A percentile compares a stretch with the other conserved stretches of the same genome.
These are phyloP conservation scores for Cladosporium velox DNA, from an alignment of 2,329 filamentous ascomycete genomes.

Conservation along the genomic window DNA sequence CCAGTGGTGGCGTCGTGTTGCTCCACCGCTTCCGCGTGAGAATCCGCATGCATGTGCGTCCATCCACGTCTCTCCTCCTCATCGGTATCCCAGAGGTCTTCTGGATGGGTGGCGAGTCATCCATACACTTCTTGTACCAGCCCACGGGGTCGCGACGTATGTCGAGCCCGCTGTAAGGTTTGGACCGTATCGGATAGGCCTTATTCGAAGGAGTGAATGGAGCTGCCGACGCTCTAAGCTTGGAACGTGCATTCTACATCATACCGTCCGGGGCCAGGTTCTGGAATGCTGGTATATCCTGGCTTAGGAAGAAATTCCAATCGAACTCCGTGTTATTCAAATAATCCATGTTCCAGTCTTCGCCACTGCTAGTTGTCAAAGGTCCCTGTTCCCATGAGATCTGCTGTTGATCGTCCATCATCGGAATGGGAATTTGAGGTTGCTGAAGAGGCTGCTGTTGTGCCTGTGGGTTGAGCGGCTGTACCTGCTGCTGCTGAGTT, in stretches of 20 bases:
- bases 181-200: neutral
- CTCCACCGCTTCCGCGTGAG: neutral
- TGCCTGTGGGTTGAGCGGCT: neutral
- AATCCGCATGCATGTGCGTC: neutral
- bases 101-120: neutral
- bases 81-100: neutral
- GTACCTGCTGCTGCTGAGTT: constrained; percentile 2
- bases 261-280: constrained; percentile 37
- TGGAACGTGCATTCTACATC: constrained; percentile 28
- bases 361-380: constrained; percentile 31
- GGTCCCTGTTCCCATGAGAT: constrained; percentile 23
- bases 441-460: constrained; percentile 12
- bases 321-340: constrained; percentile 38
- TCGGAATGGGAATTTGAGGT: neutral
- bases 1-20: neutral
- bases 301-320: constrained; percentile 37
- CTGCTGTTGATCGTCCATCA: constrained; percentile 19
- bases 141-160: neutral
- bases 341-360: constrained; percentile 38
- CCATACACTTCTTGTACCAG: neutral
- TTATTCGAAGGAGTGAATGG: neutral
- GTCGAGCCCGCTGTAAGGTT: neutral
- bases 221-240: neutral
- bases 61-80: neutral
- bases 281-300: constrained; percentile 37